Percentiles rank a stretch among this genome's conserved stretches.
phyloP scores from a whole-genome alignment of 2,329 filamentous ascomycete genomes.

The Acarospora socialis region DNA sequence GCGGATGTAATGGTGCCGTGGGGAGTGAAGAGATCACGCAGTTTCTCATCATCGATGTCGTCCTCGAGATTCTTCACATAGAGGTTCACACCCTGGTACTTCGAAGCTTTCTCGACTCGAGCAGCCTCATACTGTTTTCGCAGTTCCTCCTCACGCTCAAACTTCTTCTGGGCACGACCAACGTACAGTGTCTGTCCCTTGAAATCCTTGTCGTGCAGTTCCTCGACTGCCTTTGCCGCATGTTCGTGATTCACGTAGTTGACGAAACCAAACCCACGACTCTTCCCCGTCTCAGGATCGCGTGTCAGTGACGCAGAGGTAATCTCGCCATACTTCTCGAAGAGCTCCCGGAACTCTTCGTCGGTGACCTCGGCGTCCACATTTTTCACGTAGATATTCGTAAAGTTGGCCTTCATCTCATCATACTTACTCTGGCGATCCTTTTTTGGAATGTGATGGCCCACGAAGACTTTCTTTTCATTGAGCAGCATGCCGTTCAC shows the following conservation, averaged over 20 bases:
- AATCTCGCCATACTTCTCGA: constrained; percentile 84
- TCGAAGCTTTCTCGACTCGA: constrained; percentile 94
- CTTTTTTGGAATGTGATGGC: constrained; percentile 99
- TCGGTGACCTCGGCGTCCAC: constrained; percentile 72
- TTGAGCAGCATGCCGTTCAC: constrained; percentile 99
- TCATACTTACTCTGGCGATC: constrained; percentile 99
- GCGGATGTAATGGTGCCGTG: constrained; percentile 95
- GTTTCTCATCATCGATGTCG: constrained; percentile 94
- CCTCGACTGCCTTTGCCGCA: constrained; percentile 73
- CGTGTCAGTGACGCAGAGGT: constrained; percentile 90
- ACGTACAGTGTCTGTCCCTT: constrained; percentile 93
- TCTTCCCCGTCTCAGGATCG: constrained; percentile 72
- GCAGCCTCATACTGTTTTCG: constrained; percentile 98
- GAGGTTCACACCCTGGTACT: constrained; percentile 98
- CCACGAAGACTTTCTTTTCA: constrained; percentile 99
- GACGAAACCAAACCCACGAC: constrained; percentile 89
- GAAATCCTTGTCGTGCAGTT: constrained; percentile 84
- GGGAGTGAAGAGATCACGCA: constrained; percentile 80
- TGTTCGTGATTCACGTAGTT: constrained; percentile 89
- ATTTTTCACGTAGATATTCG: constrained; percentile 99
- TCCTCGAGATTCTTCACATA: constrained; percentile 99
- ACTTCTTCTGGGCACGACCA: constrained; percentile 98
- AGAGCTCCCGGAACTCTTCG: constrained; percentile 86
- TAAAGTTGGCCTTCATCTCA: constrained; percentile 99
- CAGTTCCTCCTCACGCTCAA: constrained; percentile 98